These are phyloP conservation scores for Xylaria bambusicola DNA, from an alignment of 495 filamentous ascomycete genomes.

Conservation along the genomic window DNA sequence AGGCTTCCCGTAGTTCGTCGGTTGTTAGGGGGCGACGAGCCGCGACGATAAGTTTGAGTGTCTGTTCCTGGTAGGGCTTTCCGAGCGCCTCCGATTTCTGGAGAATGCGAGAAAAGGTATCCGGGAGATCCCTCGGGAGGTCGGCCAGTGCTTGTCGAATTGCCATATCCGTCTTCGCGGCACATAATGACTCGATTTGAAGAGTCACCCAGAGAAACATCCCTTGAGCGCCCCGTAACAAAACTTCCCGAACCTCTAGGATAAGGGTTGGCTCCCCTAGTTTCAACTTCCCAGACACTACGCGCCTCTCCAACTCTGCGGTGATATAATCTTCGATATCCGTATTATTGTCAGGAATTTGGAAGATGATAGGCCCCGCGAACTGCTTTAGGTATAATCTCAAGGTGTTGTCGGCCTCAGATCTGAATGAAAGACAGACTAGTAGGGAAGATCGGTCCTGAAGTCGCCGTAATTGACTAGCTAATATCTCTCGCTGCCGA, in stretches of 20 bases:
- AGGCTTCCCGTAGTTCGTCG: slow-evolving; percentile 47
- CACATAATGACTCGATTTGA: slow-evolving; percentile 44
- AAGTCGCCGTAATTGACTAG: too few relatives aligned
- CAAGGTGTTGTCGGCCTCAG: too few relatives aligned
- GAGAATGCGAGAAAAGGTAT: slow-evolving; percentile 45
- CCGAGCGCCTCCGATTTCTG: slow-evolving; percentile 26
- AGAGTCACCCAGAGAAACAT: slow-evolving; percentile 54
- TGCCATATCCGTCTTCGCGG: slow-evolving; percentile 40
- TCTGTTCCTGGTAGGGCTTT: slow-evolving; percentile 26
- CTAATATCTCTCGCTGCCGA: too few relatives aligned
- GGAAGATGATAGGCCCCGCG: slow-evolving; percentile 11
- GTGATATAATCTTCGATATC: slow-evolving; percentile 44
- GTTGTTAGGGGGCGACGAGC: slow-evolving; percentile 39
- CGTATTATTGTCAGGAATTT: slow-evolving; percentile 41
- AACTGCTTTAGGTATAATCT: too few relatives aligned
- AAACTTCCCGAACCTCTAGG: slow-evolving; percentile 37
- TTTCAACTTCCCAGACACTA: slow-evolving; percentile 35
- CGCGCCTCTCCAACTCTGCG: slow-evolving; percentile 34
- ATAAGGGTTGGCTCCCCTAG: slow-evolving; percentile 41
- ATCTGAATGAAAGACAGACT: too few relatives aligned
- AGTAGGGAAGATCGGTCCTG: too few relatives aligned
- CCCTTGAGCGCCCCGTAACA: slow-evolving; percentile 36
- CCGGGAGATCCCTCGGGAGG: slow-evolving; percentile 44
- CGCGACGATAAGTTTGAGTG: slow-evolving; percentile 36
- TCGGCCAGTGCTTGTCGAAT: slow-evolving; percentile 42